Percentiles rank a stretch among this genome's conserved stretches.
Evolutionary conservation across 2,329 filamentous ascomycete genomes (phyloP).

Genomic region (Colletotrichum sansevieriae): DNA sequence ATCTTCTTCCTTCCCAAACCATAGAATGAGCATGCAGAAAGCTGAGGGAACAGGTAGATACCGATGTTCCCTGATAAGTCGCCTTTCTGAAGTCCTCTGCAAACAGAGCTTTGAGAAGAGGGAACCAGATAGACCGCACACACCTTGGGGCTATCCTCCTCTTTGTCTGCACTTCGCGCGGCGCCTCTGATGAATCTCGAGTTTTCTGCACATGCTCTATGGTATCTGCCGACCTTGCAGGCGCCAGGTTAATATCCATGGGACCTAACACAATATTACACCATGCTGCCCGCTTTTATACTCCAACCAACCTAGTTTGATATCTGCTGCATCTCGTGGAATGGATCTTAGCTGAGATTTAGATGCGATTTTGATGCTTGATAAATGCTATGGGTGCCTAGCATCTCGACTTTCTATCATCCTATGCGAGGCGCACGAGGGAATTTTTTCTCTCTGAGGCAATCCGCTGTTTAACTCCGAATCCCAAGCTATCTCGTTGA

Average conservation of each 20-base stretch:
- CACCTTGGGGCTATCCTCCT: neutral
- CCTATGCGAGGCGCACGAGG: neutral
- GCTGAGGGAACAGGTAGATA: neutral
- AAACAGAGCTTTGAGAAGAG: neutral
- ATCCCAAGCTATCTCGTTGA: neutral
- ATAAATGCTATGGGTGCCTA: neutral
- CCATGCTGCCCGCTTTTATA: neutral
- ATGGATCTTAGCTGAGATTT: neutral
- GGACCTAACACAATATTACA: neutral
- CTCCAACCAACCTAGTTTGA: neutral
- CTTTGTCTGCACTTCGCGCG: no score
- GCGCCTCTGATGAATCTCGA: neutral
- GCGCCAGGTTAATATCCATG: neutral
- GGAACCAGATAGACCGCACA: neutral
- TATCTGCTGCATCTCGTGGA: neutral
- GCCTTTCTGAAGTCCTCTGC: constrained; percentile 1
- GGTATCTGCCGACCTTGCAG: neutral
- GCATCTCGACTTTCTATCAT: neutral
- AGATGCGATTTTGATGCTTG: neutral
- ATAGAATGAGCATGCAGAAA: neutral
- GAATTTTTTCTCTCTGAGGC: neutral
- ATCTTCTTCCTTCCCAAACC: neutral
- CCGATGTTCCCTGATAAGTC: neutral
- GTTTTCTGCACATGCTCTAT: neutral
- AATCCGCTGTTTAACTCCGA: neutral